Base-by-base conservation (phyloP, 2,329 filamentous ascomycete species). In the Trichophyton mentagrophytes region DNA sequence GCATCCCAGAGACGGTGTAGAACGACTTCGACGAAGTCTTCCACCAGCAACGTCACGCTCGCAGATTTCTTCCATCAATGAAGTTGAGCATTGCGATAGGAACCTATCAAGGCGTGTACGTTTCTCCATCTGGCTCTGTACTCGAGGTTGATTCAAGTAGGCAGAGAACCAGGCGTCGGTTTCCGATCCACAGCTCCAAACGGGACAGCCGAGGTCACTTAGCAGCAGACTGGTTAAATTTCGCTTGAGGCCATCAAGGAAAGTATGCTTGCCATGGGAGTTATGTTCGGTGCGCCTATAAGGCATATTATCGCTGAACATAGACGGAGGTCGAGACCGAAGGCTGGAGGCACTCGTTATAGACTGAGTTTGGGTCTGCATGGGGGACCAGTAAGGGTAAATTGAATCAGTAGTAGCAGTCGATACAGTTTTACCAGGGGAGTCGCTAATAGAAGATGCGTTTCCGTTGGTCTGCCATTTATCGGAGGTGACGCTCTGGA, bases 101-200 rank as follows among this genome's bases (percentile, higher is more conserved):
- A 76, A 75, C 51, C 67, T 70, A 44, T 74, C 71, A 8, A 74
- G 69, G 30, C 69, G 67, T 53, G 73, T 69, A 3, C 72, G 69
- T 60, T 71, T 74, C 49, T 70, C 69, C 72, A 76, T 75, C 53
- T 76, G 72, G 15, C 66, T 56, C 33, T 70, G 69, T 40, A 76
- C 70, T 8, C 72, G 79, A 73, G 65, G 78, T 74, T 67, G 79
- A 75, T 82, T 81, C 8, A 78, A 66, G 4, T 76, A 74, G 61
- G 76, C 80, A 65, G 67, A 73, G 66, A 96, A 93, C 87, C 92
- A 96, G 2, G 80, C 80, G 71, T 97, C 93, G 0, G 92, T 97
- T 75, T 99, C 93, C 47, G 90, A 95, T 2, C 93, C 93, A 58
- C 83, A 83, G n/a, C 85, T 84, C 72, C 95, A 93, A 1, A 96